phyloP scores from a whole-genome alignment of 108 stramenopile genomes.

The Skeletonema menzelii region DNA sequence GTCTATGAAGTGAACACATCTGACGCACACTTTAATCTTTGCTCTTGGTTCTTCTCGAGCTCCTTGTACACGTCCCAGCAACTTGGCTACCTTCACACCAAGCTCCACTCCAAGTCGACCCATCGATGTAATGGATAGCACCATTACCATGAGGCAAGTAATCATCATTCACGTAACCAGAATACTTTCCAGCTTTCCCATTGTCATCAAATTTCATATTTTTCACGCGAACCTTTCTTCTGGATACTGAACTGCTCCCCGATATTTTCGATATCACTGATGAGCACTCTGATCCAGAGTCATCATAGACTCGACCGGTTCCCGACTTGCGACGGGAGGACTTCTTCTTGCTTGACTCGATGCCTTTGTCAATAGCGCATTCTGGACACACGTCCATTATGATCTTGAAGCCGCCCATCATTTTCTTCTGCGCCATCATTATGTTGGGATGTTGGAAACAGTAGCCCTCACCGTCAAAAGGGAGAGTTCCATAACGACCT shows the following conservation, averaged over 20 bases:
- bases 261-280: slow-evolving; percentile 9
- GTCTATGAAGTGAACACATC: background rate
- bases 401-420: slow-evolving; percentile 45
- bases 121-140: slow-evolving; percentile 21
- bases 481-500: slow-evolving; percentile 8
- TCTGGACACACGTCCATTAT: slow-evolving; percentile 34
- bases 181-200: slow-evolving; percentile 28
- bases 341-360: background rate
- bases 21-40: background rate
- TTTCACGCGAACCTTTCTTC: slow-evolving; percentile 11
- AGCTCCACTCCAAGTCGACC: slow-evolving; percentile 13
- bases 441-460: slow-evolving; percentile 34
- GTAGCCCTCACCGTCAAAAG: slow-evolving; percentile 10
- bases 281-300: background rate
- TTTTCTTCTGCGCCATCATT: slow-evolving; percentile 37
- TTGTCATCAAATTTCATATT: slow-evolving; percentile 26
- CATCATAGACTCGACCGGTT: slow-evolving; percentile 7
- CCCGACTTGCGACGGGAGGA: slow-evolving; percentile 2
- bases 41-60: background rate
- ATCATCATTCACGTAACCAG: slow-evolving; percentile 31
- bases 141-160: slow-evolving; percentile 36
- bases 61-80: slow-evolving; percentile 14
- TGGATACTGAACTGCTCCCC: background rate
- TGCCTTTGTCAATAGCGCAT: slow-evolving; percentile 15
- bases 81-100: slow-evolving; percentile 39